Percentiles rank a stretch among this genome's conserved stretches.
These are phyloP conservation scores for Microthlaspi erraticum DNA, from an alignment of 345 rosid species.

Conservation along the genomic window DNA sequence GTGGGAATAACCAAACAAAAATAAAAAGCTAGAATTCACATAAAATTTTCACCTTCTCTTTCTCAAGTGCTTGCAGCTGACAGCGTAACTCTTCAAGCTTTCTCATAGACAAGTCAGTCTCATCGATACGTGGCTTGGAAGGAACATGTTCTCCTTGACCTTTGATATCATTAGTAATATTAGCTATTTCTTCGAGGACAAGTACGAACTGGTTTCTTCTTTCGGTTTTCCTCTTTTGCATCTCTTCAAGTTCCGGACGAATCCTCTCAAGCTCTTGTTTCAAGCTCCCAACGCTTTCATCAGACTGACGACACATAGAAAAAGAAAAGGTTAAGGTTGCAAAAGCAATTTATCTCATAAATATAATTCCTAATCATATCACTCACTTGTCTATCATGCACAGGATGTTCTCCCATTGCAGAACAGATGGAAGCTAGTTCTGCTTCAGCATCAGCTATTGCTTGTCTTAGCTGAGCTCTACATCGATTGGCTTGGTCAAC, in stretches of 20 bases:
- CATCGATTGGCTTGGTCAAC: constrained; percentile 83
- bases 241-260: constrained; percentile 89
- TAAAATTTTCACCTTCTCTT: constrained; percentile 63
- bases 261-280: constrained; percentile 76
- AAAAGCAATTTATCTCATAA: too few relatives aligned
- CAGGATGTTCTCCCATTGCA: constrained; percentile 89
- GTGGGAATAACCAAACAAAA: neutral
- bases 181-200: constrained; percentile 60
- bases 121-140: constrained; percentile 53
- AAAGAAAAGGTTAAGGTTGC: neutral
- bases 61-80: constrained; percentile 67
- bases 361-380: neutral
- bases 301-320: constrained; percentile 54
- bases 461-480: constrained; percentile 86
- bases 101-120: constrained; percentile 76
- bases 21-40: constrained; percentile 1
- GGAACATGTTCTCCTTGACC: constrained; percentile 49
- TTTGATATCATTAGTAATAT: constrained; percentile 63
- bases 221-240: constrained; percentile 74
- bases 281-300: constrained; percentile 77
- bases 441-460: constrained; percentile 90
- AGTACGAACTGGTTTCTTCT: constrained; percentile 80
- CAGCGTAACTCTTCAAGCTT: constrained; percentile 77
- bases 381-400: constrained; percentile 84
- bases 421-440: constrained; percentile 88